These are phyloP conservation scores for Vitis labrusca DNA, from an alignment of 164 flowering plant species.

Conservation along the genomic window DNA sequence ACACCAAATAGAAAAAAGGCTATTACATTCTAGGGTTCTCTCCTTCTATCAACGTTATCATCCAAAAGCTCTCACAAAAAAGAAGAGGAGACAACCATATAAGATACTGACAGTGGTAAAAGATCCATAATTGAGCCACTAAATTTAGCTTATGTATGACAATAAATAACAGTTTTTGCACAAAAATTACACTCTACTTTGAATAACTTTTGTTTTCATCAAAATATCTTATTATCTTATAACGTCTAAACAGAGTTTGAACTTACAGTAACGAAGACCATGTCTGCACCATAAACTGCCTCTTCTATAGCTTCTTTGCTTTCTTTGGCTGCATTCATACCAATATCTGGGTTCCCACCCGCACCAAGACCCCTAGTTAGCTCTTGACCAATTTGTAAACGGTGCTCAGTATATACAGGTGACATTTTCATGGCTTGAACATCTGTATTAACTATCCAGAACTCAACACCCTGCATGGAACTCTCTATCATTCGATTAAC, in stretches of 20 bases:
- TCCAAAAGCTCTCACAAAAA: too few species aligned
- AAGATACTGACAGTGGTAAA: too few species aligned
- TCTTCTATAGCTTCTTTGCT: conserved; percentile 81
- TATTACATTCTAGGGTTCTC: too few species aligned
- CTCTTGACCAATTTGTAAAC: conserved; percentile 90
- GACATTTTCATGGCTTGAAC: conserved; percentile 95
- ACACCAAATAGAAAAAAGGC: too few species aligned
- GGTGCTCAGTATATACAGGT: conserved; percentile 76
- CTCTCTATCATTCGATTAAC: conserved; percentile 98
- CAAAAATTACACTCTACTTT: too few species aligned
- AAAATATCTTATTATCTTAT: too few species aligned
- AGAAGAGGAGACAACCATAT: too few species aligned
- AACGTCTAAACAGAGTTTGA: neutral
- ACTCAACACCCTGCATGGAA: conserved; percentile 93
- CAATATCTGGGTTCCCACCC: conserved; percentile 97
- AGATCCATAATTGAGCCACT: too few species aligned
- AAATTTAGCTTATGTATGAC: neutral
- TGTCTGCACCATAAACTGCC: conserved; percentile 86
- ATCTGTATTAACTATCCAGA: conserved; percentile 98
- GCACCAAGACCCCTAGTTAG: conserved; percentile 97
- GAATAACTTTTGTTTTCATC: too few species aligned
- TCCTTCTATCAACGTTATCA: too few species aligned
- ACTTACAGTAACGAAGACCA: conserved; percentile 95
- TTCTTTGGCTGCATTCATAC: conserved; percentile 95
- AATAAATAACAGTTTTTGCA: neutral